Evolutionary conservation across 225 moss, liverwort and hornwort genomes (phyloP).

Genomic region (Rhytidiadelphus loreus): DNA sequence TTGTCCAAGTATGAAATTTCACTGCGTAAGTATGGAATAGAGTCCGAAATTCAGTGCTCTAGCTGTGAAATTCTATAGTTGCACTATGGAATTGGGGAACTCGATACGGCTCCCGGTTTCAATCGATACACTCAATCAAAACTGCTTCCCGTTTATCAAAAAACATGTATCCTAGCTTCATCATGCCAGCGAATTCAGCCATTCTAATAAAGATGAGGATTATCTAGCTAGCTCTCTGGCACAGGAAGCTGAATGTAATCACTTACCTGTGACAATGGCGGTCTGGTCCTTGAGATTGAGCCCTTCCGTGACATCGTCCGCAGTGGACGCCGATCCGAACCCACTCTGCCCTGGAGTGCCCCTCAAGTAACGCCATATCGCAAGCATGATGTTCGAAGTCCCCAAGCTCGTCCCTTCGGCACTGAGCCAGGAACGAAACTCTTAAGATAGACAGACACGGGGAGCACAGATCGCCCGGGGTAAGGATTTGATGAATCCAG

Average conservation of each 20-base stretch:
- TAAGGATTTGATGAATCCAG: neutral
- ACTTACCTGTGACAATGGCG: constrained; percentile 4
- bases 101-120: too few relatives aligned
- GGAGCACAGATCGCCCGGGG: neutral
- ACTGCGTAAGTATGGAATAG: neutral
- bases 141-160: neutral
- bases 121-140: neutral
- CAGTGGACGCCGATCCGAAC: constrained; percentile 37
- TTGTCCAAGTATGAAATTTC: neutral
- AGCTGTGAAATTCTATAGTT: neutral
- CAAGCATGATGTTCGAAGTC: neutral
- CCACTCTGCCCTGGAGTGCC: constrained; percentile 13
- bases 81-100: neutral
- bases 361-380: neutral
- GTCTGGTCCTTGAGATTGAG: constrained; percentile 8
- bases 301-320: constrained; percentile 26
- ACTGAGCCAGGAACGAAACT: neutral
- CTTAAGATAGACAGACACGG: neutral
- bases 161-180: neutral
- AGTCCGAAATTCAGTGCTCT: neutral
- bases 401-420: neutral
- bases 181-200: neutral
- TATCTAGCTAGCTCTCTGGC: neutral
- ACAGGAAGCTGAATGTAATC: neutral
- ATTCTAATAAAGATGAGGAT: neutral